Evolutionary conservation across 2,329 filamentous ascomycete genomes (phyloP), one percentile per base, ranked within the genome.

Genomic region (Colletotrichum cereale): DNA sequence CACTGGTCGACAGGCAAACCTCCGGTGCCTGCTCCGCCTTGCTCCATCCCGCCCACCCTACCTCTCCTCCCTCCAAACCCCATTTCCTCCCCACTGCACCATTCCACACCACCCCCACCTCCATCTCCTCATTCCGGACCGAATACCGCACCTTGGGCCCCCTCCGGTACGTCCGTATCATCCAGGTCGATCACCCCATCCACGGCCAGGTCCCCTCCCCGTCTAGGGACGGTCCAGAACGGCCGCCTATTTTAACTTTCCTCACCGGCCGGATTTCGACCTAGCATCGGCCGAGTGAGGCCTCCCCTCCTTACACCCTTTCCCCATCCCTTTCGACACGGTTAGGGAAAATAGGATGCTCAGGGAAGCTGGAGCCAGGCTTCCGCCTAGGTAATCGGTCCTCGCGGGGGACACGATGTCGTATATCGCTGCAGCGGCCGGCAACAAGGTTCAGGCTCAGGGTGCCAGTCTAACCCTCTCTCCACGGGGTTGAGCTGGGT

Each of bases 101-200:
- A 48, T 34, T 44, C 56, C 40, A 60, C 40, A 60, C 56, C 40
- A 60, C 56, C 56, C 47, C 14, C 58, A n/a, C 44, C 42, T 40
- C 34, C 44, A 36, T 24, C 31, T 38, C 26, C 26, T 38, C 56
- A 11, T 26, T 47, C 42, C 18, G 44, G 52, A 7, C 50, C 52
- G 66, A 34, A 12, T 44, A 18, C 16, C 38, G 40, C 40, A 47
- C 2, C 29, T 66, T 53, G 44, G 53, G n/a, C 62, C 44, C 62
- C 44, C 55, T 42, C 62, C 66, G 61, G n/a, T 69, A 66, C 66
- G 66, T 53, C 60, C 66, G 66, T 69, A 69, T 52, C 53, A 14
- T 29, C n/a, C 18, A 6, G 16, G n/a, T 26, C 36, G 34, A 38
- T 21, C 38, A 18, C 11, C 36, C 18, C 16, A 47, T 24, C 26